Base-by-base conservation (phyloP, 1,284 basidiomycete species). In the Volvariella surrecta region DNA sequence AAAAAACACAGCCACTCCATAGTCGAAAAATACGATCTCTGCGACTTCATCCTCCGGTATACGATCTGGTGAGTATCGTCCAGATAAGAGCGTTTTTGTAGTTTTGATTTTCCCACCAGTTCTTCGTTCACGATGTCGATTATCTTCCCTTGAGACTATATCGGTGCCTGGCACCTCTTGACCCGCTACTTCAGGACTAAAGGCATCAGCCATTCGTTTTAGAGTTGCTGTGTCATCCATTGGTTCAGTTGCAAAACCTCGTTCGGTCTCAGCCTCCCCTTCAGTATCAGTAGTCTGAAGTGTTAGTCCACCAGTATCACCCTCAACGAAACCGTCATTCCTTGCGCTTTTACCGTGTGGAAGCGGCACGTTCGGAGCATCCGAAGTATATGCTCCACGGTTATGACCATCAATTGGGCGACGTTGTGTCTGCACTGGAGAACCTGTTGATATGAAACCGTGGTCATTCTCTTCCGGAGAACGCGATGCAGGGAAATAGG, bases 1-100 rank as follows among this genome's bases (percentile, higher is more conserved):
- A 58, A 90, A 92, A 61, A 94, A 94, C 1, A 94, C 89, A 0
- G 79, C 80, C 2, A 94, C 91, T 16, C 89, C 85, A 53, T 87
- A 87, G 16, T 83, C 79, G 54, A 93, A 93, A 61, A 93, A 91
- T 3, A 94, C 74, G 0, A 79, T 86, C 57, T 95, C 91, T 0
- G 81, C 90, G n/a, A 89, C 67, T 4, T 73, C 68, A 18, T 68
- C 67, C 24, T 74, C 66, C 1, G 53, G 21, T 6, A 17, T 42
- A 35, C 34, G 34, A 35, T 35, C 18, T 6, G 34, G 34, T 8
- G 34, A 35, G 34, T 15, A 16, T 16, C n/a, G 34, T 15, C 18
- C n/a, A 16, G 34, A 35, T 15, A 19, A 19, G 6, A 35, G 18
- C 8, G 8, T 8, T 35, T 35, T 35, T 15, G 18, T 8, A 15